A percentile compares a stretch with the other conserved stretches of the same genome.
Conservation (phyloP, 495 filamentous ascomycete genomes). For the Daldinia grandis region DNA sequence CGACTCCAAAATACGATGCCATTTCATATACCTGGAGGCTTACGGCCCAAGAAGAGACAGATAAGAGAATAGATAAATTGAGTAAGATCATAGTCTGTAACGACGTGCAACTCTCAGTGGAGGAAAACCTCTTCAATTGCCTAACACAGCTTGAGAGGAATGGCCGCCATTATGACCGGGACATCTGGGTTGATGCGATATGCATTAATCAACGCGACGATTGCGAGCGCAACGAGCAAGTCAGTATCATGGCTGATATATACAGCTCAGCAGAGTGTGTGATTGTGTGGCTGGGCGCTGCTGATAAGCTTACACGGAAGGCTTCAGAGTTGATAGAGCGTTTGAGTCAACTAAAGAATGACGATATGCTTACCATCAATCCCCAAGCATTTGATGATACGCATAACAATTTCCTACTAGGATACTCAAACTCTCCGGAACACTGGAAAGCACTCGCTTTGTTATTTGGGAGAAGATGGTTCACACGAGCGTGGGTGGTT, state of each 20-base stretch:
- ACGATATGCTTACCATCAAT: background rate
- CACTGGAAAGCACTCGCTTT: slow-evolving; percentile 33
- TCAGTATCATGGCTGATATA: slow-evolving; percentile 39
- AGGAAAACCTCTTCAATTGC: slow-evolving; percentile 37
- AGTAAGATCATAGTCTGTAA: slow-evolving; percentile 18
- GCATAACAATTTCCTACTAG: background rate
- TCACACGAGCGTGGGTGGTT: slow-evolving; percentile 39
- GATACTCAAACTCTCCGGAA: slow-evolving; percentile 7
- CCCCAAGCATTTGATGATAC: slow-evolving; percentile 7
- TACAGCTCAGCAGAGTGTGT: slow-evolving; percentile 35
- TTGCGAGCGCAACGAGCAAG: slow-evolving; percentile 37
- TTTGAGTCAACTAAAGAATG: slow-evolving; percentile 6
- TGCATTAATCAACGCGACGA: slow-evolving; percentile 41
- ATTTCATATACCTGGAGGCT: slow-evolving; percentile 41
- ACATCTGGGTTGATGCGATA: slow-evolving; percentile 44
- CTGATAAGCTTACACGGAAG: slow-evolving; percentile 13
- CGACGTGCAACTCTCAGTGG: slow-evolving; percentile 6
- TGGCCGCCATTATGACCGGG: background rate
- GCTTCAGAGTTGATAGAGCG: slow-evolving; percentile 25
- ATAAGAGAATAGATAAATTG: slow-evolving; percentile 1
- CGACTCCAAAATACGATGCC: slow-evolving; percentile 26
- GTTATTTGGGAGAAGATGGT: slow-evolving; percentile 38
- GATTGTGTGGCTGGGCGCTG: slow-evolving; percentile 42
- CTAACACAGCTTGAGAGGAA: slow-evolving; percentile 29
- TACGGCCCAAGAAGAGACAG: slow-evolving; percentile 9